These are phyloP conservation scores for Venturia carpophila DNA, from an alignment of 2,329 filamentous ascomycete genomes.

Conservation along the genomic window DNA sequence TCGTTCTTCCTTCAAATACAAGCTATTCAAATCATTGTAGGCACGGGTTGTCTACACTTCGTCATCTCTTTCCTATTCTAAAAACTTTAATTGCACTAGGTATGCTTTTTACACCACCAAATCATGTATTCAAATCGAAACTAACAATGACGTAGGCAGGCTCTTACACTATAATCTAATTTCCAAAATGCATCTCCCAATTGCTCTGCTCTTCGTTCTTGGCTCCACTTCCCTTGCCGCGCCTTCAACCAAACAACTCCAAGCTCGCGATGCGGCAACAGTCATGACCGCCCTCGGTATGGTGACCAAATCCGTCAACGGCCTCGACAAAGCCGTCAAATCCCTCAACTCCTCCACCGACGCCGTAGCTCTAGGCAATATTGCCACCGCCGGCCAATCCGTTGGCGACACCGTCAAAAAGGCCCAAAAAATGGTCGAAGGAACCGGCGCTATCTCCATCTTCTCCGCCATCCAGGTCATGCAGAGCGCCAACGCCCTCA, in stretches of 20 bases:
- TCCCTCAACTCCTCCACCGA: background rate
- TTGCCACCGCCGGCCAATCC: background rate
- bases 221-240: background rate
- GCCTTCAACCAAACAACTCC: background rate
- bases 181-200: background rate
- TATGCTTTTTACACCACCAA: background rate
- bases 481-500: background rate
- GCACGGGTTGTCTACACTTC: background rate
- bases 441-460: background rate
- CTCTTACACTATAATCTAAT: constrained; percentile 1
- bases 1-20: background rate
- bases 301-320: constrained; percentile 3
- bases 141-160: background rate
- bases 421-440: constrained; percentile 7
- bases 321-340: constrained; percentile 1
- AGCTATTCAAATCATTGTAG: background rate
- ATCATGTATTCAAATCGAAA: background rate
- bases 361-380: background rate
- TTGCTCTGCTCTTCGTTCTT: background rate
- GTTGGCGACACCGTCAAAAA: constrained; percentile 1
- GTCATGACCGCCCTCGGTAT: constrained; percentile 1
- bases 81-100: background rate
- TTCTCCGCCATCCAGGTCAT: constrained; percentile 1
- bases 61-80: background rate
- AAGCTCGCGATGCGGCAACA: background rate